Evolutionary conservation across 2,329 filamentous ascomycete species (phyloP).

Genomic region (Alternaria atra): DNA sequence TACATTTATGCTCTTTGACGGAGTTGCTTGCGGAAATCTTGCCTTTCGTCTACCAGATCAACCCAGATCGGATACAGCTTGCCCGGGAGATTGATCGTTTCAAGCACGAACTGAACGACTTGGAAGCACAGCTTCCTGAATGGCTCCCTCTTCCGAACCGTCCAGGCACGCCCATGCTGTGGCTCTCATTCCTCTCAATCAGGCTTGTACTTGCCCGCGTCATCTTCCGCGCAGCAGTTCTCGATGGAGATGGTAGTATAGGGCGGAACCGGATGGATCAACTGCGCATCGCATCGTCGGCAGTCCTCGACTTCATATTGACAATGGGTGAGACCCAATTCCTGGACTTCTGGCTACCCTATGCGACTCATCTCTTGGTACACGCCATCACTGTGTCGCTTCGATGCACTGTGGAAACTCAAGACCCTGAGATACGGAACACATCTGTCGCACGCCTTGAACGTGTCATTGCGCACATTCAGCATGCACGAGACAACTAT

Average conservation of each 20-base stretch:
- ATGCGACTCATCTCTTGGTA: slow-evolving; percentile 62
- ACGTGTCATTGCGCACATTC: slow-evolving; percentile 58
- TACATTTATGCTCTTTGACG: slow-evolving; percentile 62
- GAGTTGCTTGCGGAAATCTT: slow-evolving; percentile 53
- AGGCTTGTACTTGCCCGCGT: slow-evolving; percentile 52
- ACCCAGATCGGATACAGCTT: slow-evolving; percentile 38
- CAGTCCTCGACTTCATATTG: slow-evolving; percentile 60
- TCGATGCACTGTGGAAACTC: slow-evolving; percentile 62
- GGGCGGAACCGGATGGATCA: slow-evolving; percentile 53
- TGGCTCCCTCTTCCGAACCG: slow-evolving; percentile 42
- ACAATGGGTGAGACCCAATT: slow-evolving; percentile 59
- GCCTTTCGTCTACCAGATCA: slow-evolving; percentile 51
- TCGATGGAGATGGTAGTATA: slow-evolving; percentile 33
- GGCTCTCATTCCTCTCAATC: slow-evolving; percentile 53
- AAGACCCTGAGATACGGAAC: slow-evolving; percentile 56
- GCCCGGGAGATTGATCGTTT: slow-evolving; percentile 42
- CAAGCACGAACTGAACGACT: slow-evolving; percentile 45
- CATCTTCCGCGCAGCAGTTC: slow-evolving; percentile 43
- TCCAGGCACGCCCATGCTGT: slow-evolving; percentile 49
- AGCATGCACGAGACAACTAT: slow-evolving; percentile 58
- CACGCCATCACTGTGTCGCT: slow-evolving; percentile 64
- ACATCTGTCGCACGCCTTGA: slow-evolving; percentile 59
- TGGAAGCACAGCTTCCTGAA: slow-evolving; percentile 47
- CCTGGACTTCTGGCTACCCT: slow-evolving; percentile 62
- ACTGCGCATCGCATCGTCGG: slow-evolving; percentile 59